Evolutionary conservation across 805 yeast species (phyloP), one percentile per base, ranked within the genome.

Genomic region (Candida gorgasii): DNA sequence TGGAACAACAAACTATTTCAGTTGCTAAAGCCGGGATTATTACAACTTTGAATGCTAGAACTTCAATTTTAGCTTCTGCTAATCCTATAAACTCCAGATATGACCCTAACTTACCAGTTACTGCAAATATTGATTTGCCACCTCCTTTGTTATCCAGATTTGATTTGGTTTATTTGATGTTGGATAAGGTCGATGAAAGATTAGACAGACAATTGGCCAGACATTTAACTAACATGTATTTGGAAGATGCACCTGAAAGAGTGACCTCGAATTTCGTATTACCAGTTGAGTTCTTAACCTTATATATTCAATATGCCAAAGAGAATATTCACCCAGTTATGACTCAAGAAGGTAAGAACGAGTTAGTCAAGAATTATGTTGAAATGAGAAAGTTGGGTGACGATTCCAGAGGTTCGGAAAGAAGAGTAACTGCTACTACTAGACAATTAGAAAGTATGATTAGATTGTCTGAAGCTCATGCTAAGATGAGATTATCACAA

Each of bases 1-100:
- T 93, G 99, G 99, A 93, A 69, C 99, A 93, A 62, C 99, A 93
- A 64, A 93, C 99, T 1, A 93, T 93, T 33, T 89, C 97, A 8
- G 89, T 93, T 57, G 99, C 99, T 23, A 93, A 93, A 58, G 99
- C 99, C 1, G 99, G 99, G 46, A 93, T 93, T 58, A 93, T 93
- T 56, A 93, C 99, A 5, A 93, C 98, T 0, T 72, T 93, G 47
- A 93, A 93, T 62, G 99, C 99, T 1, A 78, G 99, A 65, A 92
- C 97, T 0, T 92, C 98, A 1, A 85, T 93, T 49, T 71, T 93
- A 44, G 99, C 99, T 0, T 86, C 96, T 29, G 99, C 99, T 1
- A 93, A 93, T 62, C 99, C 99, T 11, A 90, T 93, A 49, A 92
- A 93, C 48, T 92, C 98, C 2, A 78, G 96, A 51, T 93, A 93